Conservation (phyloP, 345 rosid species). For the Citrus reticulata region DNA sequence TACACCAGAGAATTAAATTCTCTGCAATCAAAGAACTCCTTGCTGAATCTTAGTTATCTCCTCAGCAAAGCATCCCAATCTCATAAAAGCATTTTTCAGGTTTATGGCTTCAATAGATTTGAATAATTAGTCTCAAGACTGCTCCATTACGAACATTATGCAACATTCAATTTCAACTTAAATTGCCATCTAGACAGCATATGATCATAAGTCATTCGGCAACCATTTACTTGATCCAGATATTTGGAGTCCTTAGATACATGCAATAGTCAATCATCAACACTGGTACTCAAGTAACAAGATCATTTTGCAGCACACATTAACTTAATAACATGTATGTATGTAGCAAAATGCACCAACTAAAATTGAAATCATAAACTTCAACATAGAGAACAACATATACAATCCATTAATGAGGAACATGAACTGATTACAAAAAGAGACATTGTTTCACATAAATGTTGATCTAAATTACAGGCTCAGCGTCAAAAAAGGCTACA, state of each 20-base stretch:
- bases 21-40: not conserved
- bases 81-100: not conserved
- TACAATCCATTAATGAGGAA: conserved; percentile 3
- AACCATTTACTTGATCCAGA: not conserved
- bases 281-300: not conserved
- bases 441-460: conserved; percentile 10
- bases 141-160: not conserved
- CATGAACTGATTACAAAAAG: conserved; percentile 6
- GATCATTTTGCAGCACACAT: not conserved
- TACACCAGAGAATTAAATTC: not conserved
- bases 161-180: no score
- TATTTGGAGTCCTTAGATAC: not conserved
- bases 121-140: not conserved
- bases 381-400: not conserved
- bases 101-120: not conserved
- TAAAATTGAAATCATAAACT: not conserved
- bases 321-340: not conserved
- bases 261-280: not conserved
- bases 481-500: conserved; percentile 34
- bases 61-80: not conserved
- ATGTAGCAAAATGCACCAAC: not conserved
- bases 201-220: not conserved
- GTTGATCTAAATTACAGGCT: conserved; percentile 20
- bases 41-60: not conserved
- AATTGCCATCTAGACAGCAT: no score